Base-by-base conservation (phyloP, 176 grass and related monocot genomes). In the barley (Hordeum vulgare) region DNA sequence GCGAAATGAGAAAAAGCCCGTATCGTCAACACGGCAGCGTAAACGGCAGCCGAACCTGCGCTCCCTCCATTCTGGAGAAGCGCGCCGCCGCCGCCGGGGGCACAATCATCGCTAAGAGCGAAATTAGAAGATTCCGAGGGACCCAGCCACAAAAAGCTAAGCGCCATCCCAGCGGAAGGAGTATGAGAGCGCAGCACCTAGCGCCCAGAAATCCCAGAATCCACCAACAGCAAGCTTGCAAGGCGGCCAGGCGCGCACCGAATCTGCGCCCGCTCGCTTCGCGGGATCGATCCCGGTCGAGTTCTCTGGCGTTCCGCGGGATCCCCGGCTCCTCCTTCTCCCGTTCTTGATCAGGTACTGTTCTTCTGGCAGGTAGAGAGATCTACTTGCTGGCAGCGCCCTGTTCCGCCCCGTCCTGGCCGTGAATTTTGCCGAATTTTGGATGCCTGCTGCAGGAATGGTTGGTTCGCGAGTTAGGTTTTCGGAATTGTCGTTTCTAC, bases 301-400 rank as follows among this genome's bases (percentile, higher is more conserved):
- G n/a, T 54, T 5, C 0, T 35, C 27, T 41, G 72, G 61, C 4
- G 23, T 3, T 3, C 4, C 25, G 33, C 20, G 82, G 61, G 82
- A 56, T 77, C 77, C 17, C n/a, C 42, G 11, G 28, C 81, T 24
- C 71, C 37, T 84, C 82, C 18, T 77, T 0, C 61, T 3, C 31
- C n/a, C 51, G 82, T 56, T 84, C 82, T 54, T 76, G 82, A 76
- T 77, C 82, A 84, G 82, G 82, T 84, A 84, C 42, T 27, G 60
- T 56, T 56, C 71, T 13, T 66, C 9, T 31, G 23, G 13, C 72
- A 9, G n/a, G 14, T 12, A 76, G 71, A 76, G 71, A 63, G 72
- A 84, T 84, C 82, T 67, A 35, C 20, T 77, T 77, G 71, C 6
- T n/a, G 57, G 10, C 34, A 47, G 31, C 18, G 39, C 3, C n/a